Base-by-base conservation (phyloP, 2,329 filamentous ascomycete species). In the Coniosporium uncinatum region DNA sequence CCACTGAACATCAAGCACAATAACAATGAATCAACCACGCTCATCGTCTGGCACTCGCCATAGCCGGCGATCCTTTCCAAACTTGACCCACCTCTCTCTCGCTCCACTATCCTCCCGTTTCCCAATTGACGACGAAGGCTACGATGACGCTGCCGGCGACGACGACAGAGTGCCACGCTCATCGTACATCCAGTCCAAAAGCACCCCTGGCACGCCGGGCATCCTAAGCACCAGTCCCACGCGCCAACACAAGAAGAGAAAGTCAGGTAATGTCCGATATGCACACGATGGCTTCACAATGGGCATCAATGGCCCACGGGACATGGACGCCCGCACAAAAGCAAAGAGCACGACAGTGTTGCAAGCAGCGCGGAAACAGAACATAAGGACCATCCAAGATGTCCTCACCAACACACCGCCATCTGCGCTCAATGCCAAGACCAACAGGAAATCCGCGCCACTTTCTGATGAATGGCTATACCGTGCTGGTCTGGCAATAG, bases 21-120 rank as follows among this genome's bases (percentile, higher is more conserved):
- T 36, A 6, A 8, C n/a, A 36, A 20, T 36, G 33, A 16, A 20
- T 20, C 8, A 11, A 11, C 36, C 36, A 6, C 36, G 17, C n/a
- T 24, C 36, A 8, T 8, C 36, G 11, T 40, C 27, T 8, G 5
- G 22, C 27, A 6, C 39, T n/a, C 59, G 57, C 45, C 40, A 39
- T 21, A 46, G 43, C 32, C 70, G 72, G 37, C 76, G 78, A 42
- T 80, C 76, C 38, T 75, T 77, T 50, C 75, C 75, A 37, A 78
- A 78, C 46, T 67, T 82, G 40, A 63, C 74, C 50, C 71, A 78
- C 52, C 68, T 81, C 46, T 79, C 78, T 34, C 67, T 81, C n/a
- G 75, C 77, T 50, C 78, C 78, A 31, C 66, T 82, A 42, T 75
- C 71, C 41, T 66, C 70, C 38, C 69, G 67, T 55, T 76, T 75